Evolutionary conservation across 768 basidiomycete genomes (phyloP), one percentile per base, ranked within the genome.

Genomic region (Cyclocybe cylindracea): DNA sequence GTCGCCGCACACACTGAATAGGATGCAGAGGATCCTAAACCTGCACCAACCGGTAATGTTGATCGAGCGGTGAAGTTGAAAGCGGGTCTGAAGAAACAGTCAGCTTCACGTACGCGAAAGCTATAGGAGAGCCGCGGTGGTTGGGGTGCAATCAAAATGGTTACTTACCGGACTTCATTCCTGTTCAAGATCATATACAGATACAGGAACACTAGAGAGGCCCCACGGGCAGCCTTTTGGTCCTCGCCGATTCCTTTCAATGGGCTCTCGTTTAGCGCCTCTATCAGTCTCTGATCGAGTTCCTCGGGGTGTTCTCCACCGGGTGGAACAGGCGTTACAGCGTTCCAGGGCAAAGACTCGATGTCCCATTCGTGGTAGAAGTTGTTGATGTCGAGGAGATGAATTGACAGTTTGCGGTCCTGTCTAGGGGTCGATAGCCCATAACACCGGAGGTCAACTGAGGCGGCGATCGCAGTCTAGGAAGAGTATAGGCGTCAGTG

Each of bases 21-120:
- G 18, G 97, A 93, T 6, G 97, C 97, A 16, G 94, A 97, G 10
- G 96, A 98, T 18, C 97, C 97, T 44, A 98, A 86, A 41, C 97
- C 97, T 11, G 97, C 97, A 7, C 92, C 89, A 51, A 98, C 86
- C 29, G 97, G 97, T 5, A 98, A 80, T 18, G 92, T 91, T 33
- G 93, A 87, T 41, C 96, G 91, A 36, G 87, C 82, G 18, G 85
- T 78, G 66, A 96, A 88, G 57, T 87, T 85, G 68, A 94, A 83
- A 0, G 86, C 78, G 8, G 87, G 88, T 50, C 93, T 94, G 55
- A 34, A 52, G 54, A 32, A 18, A 48, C 32, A 48, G 32, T 37
- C 38, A 41, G 45, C 35, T 47, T 41, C 29, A 50, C 34, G 11
- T n/a, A 40, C 39, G 34, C 41, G 50, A 44, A 34, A 54, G 41